These are phyloP conservation scores for Lathyrus sativus DNA, from an alignment of 306 rosid species.

Conservation along the genomic window DNA sequence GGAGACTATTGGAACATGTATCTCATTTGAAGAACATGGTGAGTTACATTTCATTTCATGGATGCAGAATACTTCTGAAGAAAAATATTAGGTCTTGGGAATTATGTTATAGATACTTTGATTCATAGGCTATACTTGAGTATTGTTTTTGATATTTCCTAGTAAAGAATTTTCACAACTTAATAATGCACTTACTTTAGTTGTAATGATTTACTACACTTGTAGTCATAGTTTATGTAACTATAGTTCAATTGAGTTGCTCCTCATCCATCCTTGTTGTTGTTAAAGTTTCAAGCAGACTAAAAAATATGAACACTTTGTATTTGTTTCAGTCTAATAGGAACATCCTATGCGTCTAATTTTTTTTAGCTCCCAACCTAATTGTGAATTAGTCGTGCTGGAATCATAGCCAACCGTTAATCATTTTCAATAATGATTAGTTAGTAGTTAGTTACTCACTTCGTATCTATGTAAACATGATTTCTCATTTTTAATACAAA, in stretches of 20 bases:
- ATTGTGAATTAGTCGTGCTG: conserved; percentile 14
- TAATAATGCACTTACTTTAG: too few relatives aligned
- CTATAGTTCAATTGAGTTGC: background rate
- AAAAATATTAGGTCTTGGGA: background rate
- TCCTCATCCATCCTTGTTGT: background rate
- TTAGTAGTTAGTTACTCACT: background rate
- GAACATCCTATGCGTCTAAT: conserved; percentile 2
- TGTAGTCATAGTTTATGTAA: background rate
- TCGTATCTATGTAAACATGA: background rate
- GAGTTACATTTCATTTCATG: conserved; percentile 30
- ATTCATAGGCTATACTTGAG: background rate
- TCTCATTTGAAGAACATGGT: conserved; percentile 72
- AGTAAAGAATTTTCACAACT: too few relatives aligned
- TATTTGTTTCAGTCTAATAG: background rate
- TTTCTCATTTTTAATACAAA: background rate
- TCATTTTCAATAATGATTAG: conserved; percentile 7
- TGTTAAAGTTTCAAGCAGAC: conserved; percentile 17
- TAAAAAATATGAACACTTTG: conserved; percentile 2
- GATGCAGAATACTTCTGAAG: background rate
- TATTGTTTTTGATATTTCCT: too few relatives aligned
- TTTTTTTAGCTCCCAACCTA: conserved; percentile 7
- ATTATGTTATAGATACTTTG: background rate
- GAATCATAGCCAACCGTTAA: conserved; percentile 9
- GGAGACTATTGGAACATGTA: conserved; percentile 74
- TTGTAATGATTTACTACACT: too few relatives aligned